Base-by-base conservation (phyloP, 2,329 filamentous ascomycete genomes). In the Septoria petroselini region DNA sequence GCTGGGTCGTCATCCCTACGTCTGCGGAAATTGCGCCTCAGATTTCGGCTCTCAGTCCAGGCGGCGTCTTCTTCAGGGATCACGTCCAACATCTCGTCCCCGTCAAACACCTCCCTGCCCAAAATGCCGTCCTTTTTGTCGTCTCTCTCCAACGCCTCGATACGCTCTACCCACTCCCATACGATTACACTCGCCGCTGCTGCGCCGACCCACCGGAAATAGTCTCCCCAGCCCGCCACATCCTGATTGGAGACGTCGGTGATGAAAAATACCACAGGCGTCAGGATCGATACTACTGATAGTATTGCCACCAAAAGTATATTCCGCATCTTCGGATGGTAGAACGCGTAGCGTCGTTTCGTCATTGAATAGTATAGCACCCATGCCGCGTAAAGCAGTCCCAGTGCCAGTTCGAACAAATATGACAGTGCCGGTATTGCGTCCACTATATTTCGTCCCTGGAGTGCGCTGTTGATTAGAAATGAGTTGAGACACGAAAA, bases 161-260 rank as follows among this genome's bases (percentile, higher is more conserved):
- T 96, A 19, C 91, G 81, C 69, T 96, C 91, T 2, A 96, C 91
- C 91, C 91, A 96, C 69, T 96, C 91, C 91, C 91, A 96, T 2
- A 96, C 91, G 17, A 95, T 88, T n/a, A 95, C 91, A 70, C 89
- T 95, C 21, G 91, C 91, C 1, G 90, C 90, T 0, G 91, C 90
- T 1, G 90, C 90, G 40, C 91, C 91, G n/a, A 95, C 91, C 91
- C 91, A 96, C 62, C 90, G 79, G 38, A 95, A 91, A 65, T 95
- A 96, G 64, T 95, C 91, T 65, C 91, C 91, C 91, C 91, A 96
- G 7, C 86, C 88, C 31, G 88, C 88, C 54, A 95, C 85, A 54
- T 88, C 83, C 19, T 88, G 85, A 62, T 91, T 85, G 7, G 85
- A 85, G 41, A 96, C 90, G 65, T 96, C 91, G 59, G 94, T 76